Evolutionary conservation across 768 basidiomycete species (phyloP).

Genomic region (Tulasnella sp.): DNA sequence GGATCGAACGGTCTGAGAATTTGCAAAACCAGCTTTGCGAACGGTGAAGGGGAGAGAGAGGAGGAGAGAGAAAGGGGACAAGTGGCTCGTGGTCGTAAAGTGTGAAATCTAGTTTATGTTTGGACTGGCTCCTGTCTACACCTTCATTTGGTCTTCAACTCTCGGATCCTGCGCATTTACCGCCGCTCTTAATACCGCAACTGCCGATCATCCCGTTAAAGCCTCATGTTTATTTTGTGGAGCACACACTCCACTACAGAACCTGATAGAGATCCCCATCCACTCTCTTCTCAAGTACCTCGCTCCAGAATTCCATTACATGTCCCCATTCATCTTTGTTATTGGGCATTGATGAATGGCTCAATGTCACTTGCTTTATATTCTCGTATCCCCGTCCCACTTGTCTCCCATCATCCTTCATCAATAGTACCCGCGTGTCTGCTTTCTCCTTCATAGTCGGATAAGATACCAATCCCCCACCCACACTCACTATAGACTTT

Average conservation of each 20-base stretch:
- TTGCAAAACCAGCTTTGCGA: conserved; percentile 12
- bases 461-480: conserved; percentile 65
- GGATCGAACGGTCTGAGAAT: conserved; percentile 15
- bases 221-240: too few species aligned
- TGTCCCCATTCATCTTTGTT: conserved; percentile 68
- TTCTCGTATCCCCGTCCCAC: conserved; percentile 48
- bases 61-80: neutral
- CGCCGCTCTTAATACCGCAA: neutral
- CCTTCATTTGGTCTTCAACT: neutral
- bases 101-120: neutral
- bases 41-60: neutral
- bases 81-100: neutral
- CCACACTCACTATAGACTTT: conserved; percentile 50
- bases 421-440: conserved; percentile 51
- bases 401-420: too few species aligned
- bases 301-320: conserved; percentile 81
- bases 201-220: neutral
- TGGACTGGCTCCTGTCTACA: neutral
- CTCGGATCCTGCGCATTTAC: neutral
- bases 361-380: conserved; percentile 36
- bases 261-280: conserved; percentile 50
- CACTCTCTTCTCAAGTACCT: conserved; percentile 42
- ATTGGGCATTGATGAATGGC: too few species aligned
- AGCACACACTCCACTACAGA: too few species aligned
- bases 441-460: conserved; percentile 42